A percentile compares a stretch with the other conserved stretches of the same genome.
These are phyloP conservation scores for Rhynchosporium secalis DNA, from an alignment of 2,329 filamentous ascomycete species.

Conservation along the genomic window DNA sequence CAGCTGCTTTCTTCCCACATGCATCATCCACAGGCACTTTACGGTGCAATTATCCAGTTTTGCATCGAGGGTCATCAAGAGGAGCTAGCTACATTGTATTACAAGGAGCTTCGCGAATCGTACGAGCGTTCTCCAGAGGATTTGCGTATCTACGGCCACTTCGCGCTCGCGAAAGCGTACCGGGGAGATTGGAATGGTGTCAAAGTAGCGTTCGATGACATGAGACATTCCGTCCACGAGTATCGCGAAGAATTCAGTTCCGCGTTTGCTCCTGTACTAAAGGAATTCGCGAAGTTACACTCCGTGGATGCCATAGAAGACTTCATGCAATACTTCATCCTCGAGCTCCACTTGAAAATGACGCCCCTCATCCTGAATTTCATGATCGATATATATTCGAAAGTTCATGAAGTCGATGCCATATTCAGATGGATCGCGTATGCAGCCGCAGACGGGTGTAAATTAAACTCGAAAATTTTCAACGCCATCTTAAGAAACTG, in stretches of 20 bases:
- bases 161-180: conserved; percentile 38
- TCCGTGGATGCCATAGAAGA: conserved; percentile 34
- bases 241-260: conserved; percentile 25
- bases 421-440: conserved; percentile 37
- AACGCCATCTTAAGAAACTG: conserved; percentile 37
- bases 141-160: conserved; percentile 36
- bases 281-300: conserved; percentile 35
- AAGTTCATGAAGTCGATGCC: conserved; percentile 34
- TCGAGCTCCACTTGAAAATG: conserved; percentile 27
- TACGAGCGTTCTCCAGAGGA: conserved; percentile 20
- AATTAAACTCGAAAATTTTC: conserved; percentile 32
- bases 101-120: conserved; percentile 21
- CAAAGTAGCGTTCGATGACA: conserved; percentile 32
- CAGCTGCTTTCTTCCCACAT: conserved; percentile 21
- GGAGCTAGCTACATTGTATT: conserved; percentile 30
- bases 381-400: conserved; percentile 36
- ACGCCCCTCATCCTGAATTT: conserved; percentile 35
- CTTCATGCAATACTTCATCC: conserved; percentile 33
- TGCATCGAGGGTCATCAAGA: conserved; percentile 37
- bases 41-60: conserved; percentile 37
- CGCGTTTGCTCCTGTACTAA: conserved; percentile 36
- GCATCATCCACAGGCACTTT: conserved; percentile 32
- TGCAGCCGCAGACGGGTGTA: conserved; percentile 24
- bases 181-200: conserved; percentile 37
- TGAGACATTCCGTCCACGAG: conserved; percentile 21